phyloP scores from a whole-genome alignment of 495 filamentous ascomycete species.

The Bombardia bombarda region DNA sequence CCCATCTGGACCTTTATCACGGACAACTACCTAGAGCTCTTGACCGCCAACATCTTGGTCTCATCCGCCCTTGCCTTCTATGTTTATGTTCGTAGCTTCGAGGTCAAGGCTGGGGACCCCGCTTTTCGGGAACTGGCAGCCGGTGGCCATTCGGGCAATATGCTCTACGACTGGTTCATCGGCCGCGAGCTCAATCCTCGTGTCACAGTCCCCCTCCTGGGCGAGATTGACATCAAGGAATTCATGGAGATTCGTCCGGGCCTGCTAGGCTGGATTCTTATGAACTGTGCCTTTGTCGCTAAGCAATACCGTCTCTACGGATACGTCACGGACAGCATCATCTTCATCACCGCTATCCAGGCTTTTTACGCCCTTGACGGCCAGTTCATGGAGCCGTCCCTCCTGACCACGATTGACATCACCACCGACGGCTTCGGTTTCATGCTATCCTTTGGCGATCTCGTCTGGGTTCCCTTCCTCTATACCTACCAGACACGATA shows the following conservation, averaged over 20 bases:
- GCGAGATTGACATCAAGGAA: slow-evolving; percentile 82
- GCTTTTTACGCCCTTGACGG: slow-evolving; percentile 77
- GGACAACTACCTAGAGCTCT: slow-evolving; percentile 79
- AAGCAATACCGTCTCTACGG: slow-evolving; percentile 82
- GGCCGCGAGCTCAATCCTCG: slow-evolving; percentile 95
- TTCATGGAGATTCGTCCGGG: slow-evolving; percentile 89
- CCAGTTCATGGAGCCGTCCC: slow-evolving; percentile 82
- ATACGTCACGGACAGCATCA: slow-evolving; percentile 77
- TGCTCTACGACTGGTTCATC: slow-evolving; percentile 94
- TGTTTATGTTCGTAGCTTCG: slow-evolving; percentile 75
- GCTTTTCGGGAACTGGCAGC: slow-evolving; percentile 69
- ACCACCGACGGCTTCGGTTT: slow-evolving; percentile 92
- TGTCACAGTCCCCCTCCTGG: slow-evolving; percentile 65
- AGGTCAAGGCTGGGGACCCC: slow-evolving; percentile 61
- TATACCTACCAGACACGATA: slow-evolving; percentile 87
- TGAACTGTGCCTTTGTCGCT: slow-evolving; percentile 78
- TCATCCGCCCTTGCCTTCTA: slow-evolving; percentile 58
- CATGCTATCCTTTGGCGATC: slow-evolving; percentile 93
- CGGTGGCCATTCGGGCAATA: slow-evolving; percentile 76
- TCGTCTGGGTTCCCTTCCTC: slow-evolving; percentile 88
- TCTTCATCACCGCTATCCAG: slow-evolving; percentile 75
- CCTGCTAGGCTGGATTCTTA: slow-evolving; percentile 79
- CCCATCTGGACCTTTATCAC: slow-evolving; percentile 86
- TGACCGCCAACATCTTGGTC: slow-evolving; percentile 77
- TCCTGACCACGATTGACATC: slow-evolving; percentile 95